These are phyloP conservation scores for Cucumis melo DNA, from an alignment of 306 rosid genomes.

Conservation along the genomic window DNA sequence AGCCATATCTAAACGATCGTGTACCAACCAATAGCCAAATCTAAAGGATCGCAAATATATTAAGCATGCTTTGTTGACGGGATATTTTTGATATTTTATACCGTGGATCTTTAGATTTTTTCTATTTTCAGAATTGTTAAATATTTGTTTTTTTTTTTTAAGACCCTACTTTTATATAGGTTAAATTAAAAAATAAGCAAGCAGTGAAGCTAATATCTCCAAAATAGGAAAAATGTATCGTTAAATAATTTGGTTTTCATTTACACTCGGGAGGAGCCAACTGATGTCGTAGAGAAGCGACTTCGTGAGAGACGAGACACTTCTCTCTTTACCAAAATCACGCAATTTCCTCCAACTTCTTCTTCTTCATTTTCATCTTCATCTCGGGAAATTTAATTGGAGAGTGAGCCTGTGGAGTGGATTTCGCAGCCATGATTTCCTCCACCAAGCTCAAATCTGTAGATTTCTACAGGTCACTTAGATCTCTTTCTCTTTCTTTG, in stretches of 20 bases:
- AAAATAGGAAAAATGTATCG: no score
- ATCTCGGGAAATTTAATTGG: not conserved
- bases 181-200: no score
- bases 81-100: no score
- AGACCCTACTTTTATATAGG: no score
- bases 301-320: not conserved
- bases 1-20: no score
- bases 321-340: not conserved
- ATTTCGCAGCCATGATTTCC: constrained; percentile 49
- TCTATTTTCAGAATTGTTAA: no score
- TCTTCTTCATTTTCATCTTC: not conserved
- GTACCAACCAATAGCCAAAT: no score
- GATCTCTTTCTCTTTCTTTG: constrained; percentile 10
- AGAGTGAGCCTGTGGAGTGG: not conserved
- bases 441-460: constrained; percentile 77
- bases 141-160: no score
- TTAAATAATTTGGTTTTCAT: not conserved
- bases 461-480: constrained; percentile 77
- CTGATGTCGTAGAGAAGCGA: not conserved
- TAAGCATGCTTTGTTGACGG: no score
- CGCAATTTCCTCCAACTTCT: not conserved
- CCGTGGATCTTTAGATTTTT: no score
- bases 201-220: not conserved
- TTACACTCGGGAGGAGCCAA: not conserved
- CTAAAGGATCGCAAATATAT: no score